Conservation (phyloP, 441 rosid genomes). For the Corymbia calophylla region DNA sequence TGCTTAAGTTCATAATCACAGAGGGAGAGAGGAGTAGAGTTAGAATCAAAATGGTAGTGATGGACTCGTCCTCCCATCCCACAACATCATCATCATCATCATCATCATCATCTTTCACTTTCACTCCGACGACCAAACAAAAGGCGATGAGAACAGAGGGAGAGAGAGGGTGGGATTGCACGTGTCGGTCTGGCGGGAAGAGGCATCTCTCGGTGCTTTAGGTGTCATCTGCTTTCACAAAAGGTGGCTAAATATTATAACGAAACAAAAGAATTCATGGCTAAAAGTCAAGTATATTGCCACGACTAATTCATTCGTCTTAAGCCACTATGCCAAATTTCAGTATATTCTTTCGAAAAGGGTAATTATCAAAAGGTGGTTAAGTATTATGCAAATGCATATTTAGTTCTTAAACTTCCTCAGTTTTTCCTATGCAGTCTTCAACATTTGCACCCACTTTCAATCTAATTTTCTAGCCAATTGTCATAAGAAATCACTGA, state of each 20-base stretch:
- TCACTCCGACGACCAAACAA: no score
- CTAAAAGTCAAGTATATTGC: neutral
- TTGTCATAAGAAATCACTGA: neutral
- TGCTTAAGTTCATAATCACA: neutral
- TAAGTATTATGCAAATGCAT: neutral
- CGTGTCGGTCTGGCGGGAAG: no score
- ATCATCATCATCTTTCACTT: no score
- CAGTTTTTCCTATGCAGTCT: neutral
- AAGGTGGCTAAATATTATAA: no score
- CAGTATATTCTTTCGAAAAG: neutral
- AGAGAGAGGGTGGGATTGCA: no score
- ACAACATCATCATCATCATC: no score
- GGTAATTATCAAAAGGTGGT: no score
- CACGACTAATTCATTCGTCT: neutral
- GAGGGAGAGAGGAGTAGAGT: neutral
- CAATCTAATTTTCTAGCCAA: fast-evolving
- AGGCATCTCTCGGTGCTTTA: no score
- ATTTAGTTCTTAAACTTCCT: no score
- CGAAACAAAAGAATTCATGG: neutral
- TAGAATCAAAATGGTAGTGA: conserved; percentile 41
- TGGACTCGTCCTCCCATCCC: conserved; percentile 30
- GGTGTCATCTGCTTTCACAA: no score
- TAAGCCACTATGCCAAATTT: neutral
- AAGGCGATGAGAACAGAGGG: no score
- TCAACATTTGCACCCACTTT: neutral